Percentiles rank a stretch among this genome's conserved stretches.
Conservation (phyloP, 139 green algal species). For the Chlamydomonas sp. region DNA sequence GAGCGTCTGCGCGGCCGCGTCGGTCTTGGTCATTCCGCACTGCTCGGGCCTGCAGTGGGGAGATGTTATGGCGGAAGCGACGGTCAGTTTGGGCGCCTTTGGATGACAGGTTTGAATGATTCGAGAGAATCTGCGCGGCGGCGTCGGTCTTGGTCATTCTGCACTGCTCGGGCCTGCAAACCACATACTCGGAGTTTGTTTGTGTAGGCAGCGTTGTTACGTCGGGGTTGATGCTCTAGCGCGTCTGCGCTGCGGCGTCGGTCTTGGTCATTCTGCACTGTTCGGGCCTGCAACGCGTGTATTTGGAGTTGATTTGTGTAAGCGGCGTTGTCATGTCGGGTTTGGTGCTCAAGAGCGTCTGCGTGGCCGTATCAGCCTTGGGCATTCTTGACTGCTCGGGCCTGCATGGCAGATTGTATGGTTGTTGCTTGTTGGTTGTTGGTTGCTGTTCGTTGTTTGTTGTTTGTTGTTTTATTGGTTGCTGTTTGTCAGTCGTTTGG, state of each 20-base stretch:
- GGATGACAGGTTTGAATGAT: too few species aligned
- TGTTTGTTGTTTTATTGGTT: too few species aligned
- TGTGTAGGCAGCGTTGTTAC: too few species aligned
- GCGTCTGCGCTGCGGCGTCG: slow-evolving; percentile 80
- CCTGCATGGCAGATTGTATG: slow-evolving; percentile 27
- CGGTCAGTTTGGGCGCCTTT: too few species aligned
- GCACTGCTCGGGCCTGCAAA: slow-evolving; percentile 60
- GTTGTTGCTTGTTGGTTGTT: too few species aligned
- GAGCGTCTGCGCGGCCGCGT: slow-evolving; percentile 83
- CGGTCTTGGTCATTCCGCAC: slow-evolving; percentile 94
- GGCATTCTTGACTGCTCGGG: too few species aligned
- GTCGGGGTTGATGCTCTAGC: slow-evolving; percentile 93
- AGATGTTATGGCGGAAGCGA: not conserved
- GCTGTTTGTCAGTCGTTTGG: too few species aligned
- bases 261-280: slow-evolving; percentile 96
- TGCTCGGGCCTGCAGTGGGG: slow-evolving; percentile 67
- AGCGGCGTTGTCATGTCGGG: slow-evolving; percentile 87
- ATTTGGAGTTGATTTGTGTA: too few species aligned
- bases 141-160: slow-evolving; percentile 97
- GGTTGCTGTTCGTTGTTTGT: too few species aligned
- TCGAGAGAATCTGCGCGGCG: slow-evolving; percentile 74
- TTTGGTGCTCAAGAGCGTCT: slow-evolving; percentile 90
- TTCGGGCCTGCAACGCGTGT: slow-evolving; percentile 33
- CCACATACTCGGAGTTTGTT: too few species aligned
- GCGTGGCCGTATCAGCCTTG: slow-evolving; percentile 89